A percentile compares a stretch with the other conserved stretches of the same genome.
phyloP scores from a whole-genome alignment of 352 stramenopile species.

The Globisporangium spiculum region DNA sequence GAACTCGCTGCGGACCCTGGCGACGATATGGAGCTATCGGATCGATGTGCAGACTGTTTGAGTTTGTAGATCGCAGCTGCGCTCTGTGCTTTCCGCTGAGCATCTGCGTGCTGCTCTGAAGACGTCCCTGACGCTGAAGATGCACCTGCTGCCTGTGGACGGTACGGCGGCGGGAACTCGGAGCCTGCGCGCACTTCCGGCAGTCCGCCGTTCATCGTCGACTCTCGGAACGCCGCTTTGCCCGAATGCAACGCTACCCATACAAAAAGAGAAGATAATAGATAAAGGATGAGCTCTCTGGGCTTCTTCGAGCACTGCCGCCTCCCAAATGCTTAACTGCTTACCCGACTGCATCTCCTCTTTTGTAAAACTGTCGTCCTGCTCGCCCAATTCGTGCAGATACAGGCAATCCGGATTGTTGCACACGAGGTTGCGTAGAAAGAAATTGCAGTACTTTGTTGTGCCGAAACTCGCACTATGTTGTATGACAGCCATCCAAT shows the following conservation, averaged over 20 bases:
- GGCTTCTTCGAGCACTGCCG: neutral
- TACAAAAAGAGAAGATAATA: conserved; percentile 4
- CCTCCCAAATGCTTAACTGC: neutral
- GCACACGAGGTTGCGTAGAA: conserved; percentile 88
- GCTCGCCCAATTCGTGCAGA: conserved; percentile 90
- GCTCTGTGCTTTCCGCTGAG: conserved; percentile 71
- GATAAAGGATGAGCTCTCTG: conserved; percentile 11
- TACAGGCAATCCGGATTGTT: conserved; percentile 95
- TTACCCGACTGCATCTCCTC: conserved; percentile 90
- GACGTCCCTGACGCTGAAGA: conserved; percentile 7
- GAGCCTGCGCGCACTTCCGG: conserved; percentile 52
- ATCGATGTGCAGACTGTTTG: conserved; percentile 30
- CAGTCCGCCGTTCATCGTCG: conserved; percentile 35
- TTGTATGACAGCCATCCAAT: neutral
- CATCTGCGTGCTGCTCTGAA: conserved; percentile 30
- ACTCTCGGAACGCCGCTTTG: conserved; percentile 72
- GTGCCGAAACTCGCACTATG: conserved; percentile 90
- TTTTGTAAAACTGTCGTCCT: conserved; percentile 94
- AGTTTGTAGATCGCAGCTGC: conserved; percentile 70
- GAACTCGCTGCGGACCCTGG: conserved; percentile 19
- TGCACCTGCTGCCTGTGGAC: conserved; percentile 17
- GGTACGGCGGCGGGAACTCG: conserved; percentile 48
- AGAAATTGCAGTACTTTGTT: conserved; percentile 96
- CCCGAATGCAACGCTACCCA: conserved; percentile 59
- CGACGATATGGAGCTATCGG: conserved; percentile 21